Evolutionary conservation across 2,329 filamentous ascomycete genomes (phyloP), one percentile per base, ranked within the genome.

Genomic region (Pyrenophora tritici-repentis): DNA sequence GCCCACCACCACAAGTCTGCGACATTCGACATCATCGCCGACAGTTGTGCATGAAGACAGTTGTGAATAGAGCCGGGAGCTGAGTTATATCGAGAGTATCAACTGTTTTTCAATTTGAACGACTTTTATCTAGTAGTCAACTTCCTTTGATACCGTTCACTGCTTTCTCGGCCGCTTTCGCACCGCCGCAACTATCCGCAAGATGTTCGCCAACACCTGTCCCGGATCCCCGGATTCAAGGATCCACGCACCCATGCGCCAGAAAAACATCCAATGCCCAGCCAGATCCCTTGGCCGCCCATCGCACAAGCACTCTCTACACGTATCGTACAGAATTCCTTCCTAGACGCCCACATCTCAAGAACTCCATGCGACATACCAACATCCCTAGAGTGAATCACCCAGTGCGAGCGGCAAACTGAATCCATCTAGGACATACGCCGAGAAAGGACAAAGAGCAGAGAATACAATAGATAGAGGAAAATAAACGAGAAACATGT

Each of bases 101-200:
- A 65, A 65, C 37, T 66, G 63, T 66, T 66, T 66, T 66, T 64
- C 59, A 66, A 67, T 67, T 67, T 63, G 42, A 61, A 42, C 47
- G 53, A 61, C 65, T 67, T 68, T 67, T 65, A 50, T 65, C 57
- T 61, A 56, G 54, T 50, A 52, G 46, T 59, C 52, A 49, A 47
- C 39, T 56, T 53, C 50, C 49, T 36, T 51, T 52, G 34, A 47
- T n/a, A 43, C 31, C 50, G 52, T 48, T 52, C 34, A 43, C 51
- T 36, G 41, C 3, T 9, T 29, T 29, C 26, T 29, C 26, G 26
- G 26, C 26, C 26, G 26, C 26, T 29, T 29, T 53, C 42, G 35
- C 39, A 50, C 53, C 46, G 36, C 31, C 36, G 46, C 33, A 39
- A 37, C 55, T 45, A 47, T 38, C 55, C 55, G 45, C 52, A 41